phyloP scores from a whole-genome alignment of 1,139 yeast species.

The Candida mesenterica region DNA sequence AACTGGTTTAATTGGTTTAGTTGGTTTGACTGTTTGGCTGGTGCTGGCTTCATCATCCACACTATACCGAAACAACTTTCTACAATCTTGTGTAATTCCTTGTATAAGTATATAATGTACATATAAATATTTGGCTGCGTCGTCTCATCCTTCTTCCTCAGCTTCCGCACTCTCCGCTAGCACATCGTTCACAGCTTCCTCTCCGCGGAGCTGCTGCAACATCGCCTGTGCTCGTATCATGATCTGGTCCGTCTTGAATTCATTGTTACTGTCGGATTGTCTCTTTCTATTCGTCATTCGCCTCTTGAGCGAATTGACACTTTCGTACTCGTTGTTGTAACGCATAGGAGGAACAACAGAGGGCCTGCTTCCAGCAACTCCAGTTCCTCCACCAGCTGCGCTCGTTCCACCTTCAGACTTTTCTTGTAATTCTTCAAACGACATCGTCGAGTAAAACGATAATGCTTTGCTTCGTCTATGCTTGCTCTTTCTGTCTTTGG shows the following conservation, averaged over 20 bases:
- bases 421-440: conserved; percentile 25
- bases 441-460: conserved; percentile 34
- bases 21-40: no score
- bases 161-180: no score
- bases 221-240: conserved; percentile 43
- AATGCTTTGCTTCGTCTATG: conserved; percentile 34
- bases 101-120: neutral
- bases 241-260: conserved; percentile 24
- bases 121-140: neutral
- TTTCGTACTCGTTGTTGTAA: conserved; percentile 31
- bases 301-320: conserved; percentile 38
- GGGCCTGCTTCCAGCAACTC: conserved; percentile 3
- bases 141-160: no score
- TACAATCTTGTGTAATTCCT: neutral
- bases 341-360: conserved; percentile 4
- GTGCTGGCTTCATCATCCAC: no score
- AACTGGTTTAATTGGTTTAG: no score
- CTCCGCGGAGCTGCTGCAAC: conserved; percentile 35
- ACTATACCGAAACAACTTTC: no score
- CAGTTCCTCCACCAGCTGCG: neutral
- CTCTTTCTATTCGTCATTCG: conserved; percentile 38
- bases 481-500: conserved; percentile 22
- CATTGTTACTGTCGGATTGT: conserved; percentile 12
- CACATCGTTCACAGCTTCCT: conserved; percentile 1
- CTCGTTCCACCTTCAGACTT: conserved; percentile 5